These are phyloP conservation scores for Chamaenerion angustifolium DNA, from an alignment of 345 rosid genomes.

Conservation along the genomic window DNA sequence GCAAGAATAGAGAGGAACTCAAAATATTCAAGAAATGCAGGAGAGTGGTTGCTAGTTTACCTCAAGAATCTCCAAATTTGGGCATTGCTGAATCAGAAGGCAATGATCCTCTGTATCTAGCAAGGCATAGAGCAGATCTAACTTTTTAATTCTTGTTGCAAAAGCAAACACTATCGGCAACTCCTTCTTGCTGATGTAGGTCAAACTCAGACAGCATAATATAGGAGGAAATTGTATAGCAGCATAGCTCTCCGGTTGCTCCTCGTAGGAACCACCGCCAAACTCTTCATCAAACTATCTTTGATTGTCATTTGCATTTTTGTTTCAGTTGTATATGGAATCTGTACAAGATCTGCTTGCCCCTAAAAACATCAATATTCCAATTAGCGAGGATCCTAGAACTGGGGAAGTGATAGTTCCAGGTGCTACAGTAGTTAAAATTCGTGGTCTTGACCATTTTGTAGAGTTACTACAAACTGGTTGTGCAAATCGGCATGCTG, in stretches of 20 bases:
- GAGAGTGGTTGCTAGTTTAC: constrained; percentile 21
- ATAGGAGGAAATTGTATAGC: constrained; percentile 43
- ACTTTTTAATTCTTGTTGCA: constrained; percentile 51
- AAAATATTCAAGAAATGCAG: too few species aligned
- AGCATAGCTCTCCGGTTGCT: constrained; percentile 28
- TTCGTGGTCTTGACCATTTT: too few species aligned
- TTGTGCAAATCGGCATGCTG: too few species aligned
- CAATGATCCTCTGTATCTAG: constrained; percentile 81
- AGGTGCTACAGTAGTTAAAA: too few species aligned
- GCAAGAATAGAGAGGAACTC: background rate
- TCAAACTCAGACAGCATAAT: constrained; percentile 57
- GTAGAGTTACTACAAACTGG: too few species aligned
- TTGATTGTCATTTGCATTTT: too few species aligned
- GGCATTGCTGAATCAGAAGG: constrained; percentile 53
- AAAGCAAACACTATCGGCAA: constrained; percentile 66
- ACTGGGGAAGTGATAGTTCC: too few species aligned
- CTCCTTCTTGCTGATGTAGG: constrained; percentile 56
- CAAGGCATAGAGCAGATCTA: constrained; percentile 78
- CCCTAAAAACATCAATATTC: too few species aligned
- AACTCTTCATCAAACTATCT: too few species aligned
- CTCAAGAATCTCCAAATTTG: constrained; percentile 87
- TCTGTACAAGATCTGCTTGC: too few species aligned
- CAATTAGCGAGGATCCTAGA: too few species aligned
- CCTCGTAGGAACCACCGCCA: constrained; percentile 70
- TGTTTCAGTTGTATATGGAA: too few species aligned